These are phyloP conservation scores for Apostasia shenzhenica DNA, from an alignment of 106 monocot species.

Conservation along the genomic window DNA sequence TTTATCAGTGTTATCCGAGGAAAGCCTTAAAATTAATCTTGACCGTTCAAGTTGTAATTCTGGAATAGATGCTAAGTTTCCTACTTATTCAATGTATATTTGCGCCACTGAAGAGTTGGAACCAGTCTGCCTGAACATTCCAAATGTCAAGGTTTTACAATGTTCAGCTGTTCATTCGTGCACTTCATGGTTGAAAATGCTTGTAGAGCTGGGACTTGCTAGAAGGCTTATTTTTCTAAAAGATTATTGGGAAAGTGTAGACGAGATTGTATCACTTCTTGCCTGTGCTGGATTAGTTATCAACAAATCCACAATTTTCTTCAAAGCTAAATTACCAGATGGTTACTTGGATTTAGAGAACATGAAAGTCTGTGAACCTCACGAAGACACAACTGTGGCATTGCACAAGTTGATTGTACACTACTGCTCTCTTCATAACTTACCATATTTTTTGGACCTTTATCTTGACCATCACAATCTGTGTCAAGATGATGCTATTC, in stretches of 20 bases:
- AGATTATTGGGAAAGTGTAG: conserved; percentile 60
- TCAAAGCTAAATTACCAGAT: conserved; percentile 6
- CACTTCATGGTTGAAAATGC: conserved; percentile 55
- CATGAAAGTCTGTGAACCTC: conserved; percentile 6
- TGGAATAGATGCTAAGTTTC: conserved; percentile 6
- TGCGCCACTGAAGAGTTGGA: conserved; percentile 54
- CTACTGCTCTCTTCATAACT: conserved; percentile 52
- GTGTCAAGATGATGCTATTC: conserved; percentile 37
- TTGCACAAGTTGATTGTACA: conserved; percentile 62
- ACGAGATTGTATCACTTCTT: conserved; percentile 64
- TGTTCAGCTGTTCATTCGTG: conserved; percentile 31
- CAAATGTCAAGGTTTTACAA: conserved; percentile 59
- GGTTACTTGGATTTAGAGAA: conserved; percentile 25
- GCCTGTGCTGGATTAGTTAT: conserved; percentile 49
- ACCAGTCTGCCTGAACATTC: conserved; percentile 52
- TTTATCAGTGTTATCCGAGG: conserved; percentile 34
- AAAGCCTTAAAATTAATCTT: conserved; percentile 50
- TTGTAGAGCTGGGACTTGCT: conserved; percentile 73
- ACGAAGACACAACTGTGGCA: conserved; percentile 33
- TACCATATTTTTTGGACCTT: conserved; percentile 71
- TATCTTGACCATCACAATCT: conserved; percentile 80
- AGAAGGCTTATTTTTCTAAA: conserved; percentile 76
- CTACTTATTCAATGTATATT: conserved; percentile 27
- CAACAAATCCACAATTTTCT: conserved; percentile 7
- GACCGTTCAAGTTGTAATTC: conserved; percentile 22